Evolutionary conservation across 2,329 filamentous ascomycete genomes (phyloP), one percentile per base, ranked within the genome.

Genomic region (Helminthosporium solani): DNA sequence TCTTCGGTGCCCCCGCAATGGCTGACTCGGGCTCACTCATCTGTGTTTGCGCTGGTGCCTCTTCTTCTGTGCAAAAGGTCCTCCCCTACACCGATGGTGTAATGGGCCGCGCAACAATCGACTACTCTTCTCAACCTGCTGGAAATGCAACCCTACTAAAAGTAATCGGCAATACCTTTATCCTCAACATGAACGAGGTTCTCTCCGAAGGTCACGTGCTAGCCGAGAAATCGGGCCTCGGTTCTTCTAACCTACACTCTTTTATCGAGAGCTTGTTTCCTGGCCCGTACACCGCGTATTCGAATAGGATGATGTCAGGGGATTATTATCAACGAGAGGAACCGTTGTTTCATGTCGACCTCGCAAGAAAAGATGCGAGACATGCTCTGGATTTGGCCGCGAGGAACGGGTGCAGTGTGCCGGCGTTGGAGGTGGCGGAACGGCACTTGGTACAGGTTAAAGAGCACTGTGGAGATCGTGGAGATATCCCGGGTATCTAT

Each of bases 161-260:
- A 72, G 76, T 96, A 16, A 79, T 95, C 8, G 90, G 91, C 46
- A 96, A 96, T 70, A 88, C 87, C 0, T 91, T 96, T 66, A 79
- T 96, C 58, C 67, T 95, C 33, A 87, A 88, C 73, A 91, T 91
- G 80, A 81, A 91, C 19, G 86, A 90, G 63, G 80, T 88, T 41
- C 74, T 96, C 3, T 83, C 87, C 1, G 89, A 95, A 73, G 87
- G 85, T 5, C 81, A 92, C 63, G 82, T 86, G 1, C 72, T 90
- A 5, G 89, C 89, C 4, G 90, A 96, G 70, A 92, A 91, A 70
- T 79, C 81, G 0, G 90, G 90, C 0, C 73, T 96, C 2, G 89
- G 88, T 2, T 78, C 78, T 0, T 81, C 84, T 1, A 81, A 84
- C 30, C 70, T 95, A 49, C 84, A 91, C 66, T 69, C 82, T 35